phyloP scores from a whole-genome alignment of 2,329 filamentous ascomycete species.

The Phialophora verrucosa region DNA sequence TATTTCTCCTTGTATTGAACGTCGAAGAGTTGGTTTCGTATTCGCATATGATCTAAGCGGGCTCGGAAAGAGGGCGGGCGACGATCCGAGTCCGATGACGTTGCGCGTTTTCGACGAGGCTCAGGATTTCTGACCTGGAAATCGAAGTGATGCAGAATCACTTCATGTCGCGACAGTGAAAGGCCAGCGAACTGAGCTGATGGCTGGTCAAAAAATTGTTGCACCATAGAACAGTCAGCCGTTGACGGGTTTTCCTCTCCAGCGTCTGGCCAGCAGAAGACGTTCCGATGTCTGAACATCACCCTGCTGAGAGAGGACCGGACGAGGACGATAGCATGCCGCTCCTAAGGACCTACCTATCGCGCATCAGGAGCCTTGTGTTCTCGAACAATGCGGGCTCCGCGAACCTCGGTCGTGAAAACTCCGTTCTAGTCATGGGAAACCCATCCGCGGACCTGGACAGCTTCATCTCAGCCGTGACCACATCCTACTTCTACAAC shows the following conservation, averaged over 20 bases:
- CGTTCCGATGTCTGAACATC: constrained; percentile 1
- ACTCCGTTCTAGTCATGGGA: constrained; percentile 47
- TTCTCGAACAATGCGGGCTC: background rate
- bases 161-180: background rate
- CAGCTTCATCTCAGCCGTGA: constrained; percentile 65
- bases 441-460: constrained; percentile 63
- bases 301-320: background rate
- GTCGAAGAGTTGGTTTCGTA: background rate
- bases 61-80: background rate
- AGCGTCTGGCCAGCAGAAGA: background rate
- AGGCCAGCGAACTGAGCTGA: background rate
- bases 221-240: background rate
- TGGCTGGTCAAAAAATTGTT: background rate
- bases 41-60: no score
- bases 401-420: background rate
- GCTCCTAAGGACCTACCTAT: constrained; percentile 9
- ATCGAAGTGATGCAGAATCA: background rate
- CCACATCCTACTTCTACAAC: constrained; percentile 64
- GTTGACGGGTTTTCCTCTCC: background rate
- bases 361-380: constrained; percentile 5
- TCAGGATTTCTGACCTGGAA: background rate
- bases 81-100: background rate
- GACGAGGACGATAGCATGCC: constrained; percentile 4
- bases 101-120: background rate
- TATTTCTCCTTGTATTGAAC: background rate